Conservation (phyloP, 2,329 filamentous ascomycete species). For the Penicillium sp. region DNA sequence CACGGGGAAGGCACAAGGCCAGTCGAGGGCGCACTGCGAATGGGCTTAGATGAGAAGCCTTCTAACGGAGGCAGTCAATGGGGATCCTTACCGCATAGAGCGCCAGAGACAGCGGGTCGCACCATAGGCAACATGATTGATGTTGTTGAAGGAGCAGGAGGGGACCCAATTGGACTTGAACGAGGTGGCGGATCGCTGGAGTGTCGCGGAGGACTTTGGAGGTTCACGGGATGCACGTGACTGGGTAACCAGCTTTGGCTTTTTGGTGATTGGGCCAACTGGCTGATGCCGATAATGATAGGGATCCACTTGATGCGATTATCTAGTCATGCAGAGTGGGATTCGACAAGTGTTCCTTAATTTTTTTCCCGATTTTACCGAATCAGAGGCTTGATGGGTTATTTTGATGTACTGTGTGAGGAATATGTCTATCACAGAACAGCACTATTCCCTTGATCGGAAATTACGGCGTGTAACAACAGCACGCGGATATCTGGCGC, state of each 20-base stretch:
- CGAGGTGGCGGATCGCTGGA: constrained; percentile 26
- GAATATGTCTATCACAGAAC: too few species aligned
- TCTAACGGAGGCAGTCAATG: background rate
- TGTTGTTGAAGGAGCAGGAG: constrained; percentile 3
- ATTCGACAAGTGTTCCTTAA: background rate
- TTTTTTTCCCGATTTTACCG: background rate
- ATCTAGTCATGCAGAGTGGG: background rate
- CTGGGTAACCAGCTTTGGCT: constrained; percentile 4
- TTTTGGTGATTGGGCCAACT: background rate
- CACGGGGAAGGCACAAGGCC: constrained; percentile 38
- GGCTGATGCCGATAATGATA: background rate
- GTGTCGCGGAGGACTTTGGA: constrained; percentile 27
- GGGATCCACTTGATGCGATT: background rate
- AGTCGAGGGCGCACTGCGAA: constrained; percentile 35
- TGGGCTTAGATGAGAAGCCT: constrained; percentile 12
- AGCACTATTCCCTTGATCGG: background rate
- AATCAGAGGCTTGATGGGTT: background rate
- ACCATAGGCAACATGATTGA: constrained; percentile 34
- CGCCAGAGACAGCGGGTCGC: constrained; percentile 33
- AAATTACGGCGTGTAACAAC: background rate
- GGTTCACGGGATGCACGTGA: constrained; percentile 21
- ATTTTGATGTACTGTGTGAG: background rate
- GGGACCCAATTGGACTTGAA: constrained; percentile 14
- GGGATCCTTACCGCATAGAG: constrained; percentile 32
- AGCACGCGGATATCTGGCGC: background rate